phyloP scores from a whole-genome alignment of 2,329 filamentous ascomycete genomes.

The Mycosphaerelloides madeirae region DNA sequence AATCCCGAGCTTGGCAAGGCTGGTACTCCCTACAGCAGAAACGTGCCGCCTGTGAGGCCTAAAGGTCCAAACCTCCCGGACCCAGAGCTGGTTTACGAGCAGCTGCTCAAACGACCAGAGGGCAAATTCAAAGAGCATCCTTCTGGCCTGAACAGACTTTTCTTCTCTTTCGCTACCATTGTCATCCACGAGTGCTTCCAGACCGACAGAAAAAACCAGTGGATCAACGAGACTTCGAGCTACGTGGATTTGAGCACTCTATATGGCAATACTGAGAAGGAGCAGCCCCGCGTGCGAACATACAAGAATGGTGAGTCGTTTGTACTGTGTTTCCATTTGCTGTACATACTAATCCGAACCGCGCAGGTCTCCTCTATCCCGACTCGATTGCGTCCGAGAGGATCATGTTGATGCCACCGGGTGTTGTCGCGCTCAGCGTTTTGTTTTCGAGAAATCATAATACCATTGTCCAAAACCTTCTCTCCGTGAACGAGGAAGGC shows the following conservation, averaged over 20 bases:
- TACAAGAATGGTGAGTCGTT: conserved; percentile 42
- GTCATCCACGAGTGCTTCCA: conserved; percentile 49
- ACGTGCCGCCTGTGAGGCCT: conserved; percentile 43
- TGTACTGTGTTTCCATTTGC: no score
- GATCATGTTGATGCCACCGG: conserved; percentile 48
- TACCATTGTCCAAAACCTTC: conserved; percentile 37
- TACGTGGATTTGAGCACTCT: conserved; percentile 47
- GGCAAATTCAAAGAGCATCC: conserved; percentile 41
- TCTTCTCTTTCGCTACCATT: conserved; percentile 47
- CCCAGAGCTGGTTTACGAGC: conserved; percentile 45
- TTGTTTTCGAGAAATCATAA: conserved; percentile 48
- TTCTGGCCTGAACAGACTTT: conserved; percentile 42
- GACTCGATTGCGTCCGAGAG: conserved; percentile 44
- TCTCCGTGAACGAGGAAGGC: conserved; percentile 42
- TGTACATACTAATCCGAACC: no score
- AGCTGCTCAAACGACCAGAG: conserved; percentile 39
- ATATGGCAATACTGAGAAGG: conserved; percentile 43
- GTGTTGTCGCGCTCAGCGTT: conserved; percentile 39
- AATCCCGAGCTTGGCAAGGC: conserved; percentile 51
- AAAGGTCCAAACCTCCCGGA: conserved; percentile 50
- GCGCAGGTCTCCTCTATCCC: conserved; percentile 38
- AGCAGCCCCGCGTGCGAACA: conserved; percentile 42
- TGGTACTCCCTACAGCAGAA: conserved; percentile 44
- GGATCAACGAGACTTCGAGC: conserved; percentile 45
- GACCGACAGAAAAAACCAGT: conserved; percentile 37